Evolutionary conservation across 2,329 filamentous ascomycete species (phyloP).

Genomic region (Rhinocladiella mackenziei): DNA sequence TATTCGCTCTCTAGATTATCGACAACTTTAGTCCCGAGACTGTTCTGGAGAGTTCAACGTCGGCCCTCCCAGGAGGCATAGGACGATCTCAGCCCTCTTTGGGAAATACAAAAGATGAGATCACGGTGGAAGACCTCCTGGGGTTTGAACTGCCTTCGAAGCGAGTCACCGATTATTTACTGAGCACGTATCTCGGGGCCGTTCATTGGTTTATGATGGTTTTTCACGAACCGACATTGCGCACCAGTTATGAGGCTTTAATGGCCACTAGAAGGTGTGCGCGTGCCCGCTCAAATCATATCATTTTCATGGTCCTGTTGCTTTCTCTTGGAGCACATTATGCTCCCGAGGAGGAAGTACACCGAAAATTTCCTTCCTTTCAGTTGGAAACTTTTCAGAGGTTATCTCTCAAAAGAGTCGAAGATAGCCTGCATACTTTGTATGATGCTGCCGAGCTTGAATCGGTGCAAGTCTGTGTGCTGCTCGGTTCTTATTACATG

Average conservation of each 20-base stretch:
- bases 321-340: slow-evolving; percentile 42
- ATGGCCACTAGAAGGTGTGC: slow-evolving; percentile 36
- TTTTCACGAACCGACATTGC: slow-evolving; percentile 43
- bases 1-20: slow-evolving; percentile 29
- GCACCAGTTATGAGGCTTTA: slow-evolving; percentile 32
- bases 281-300: slow-evolving; percentile 36
- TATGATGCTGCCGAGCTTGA: slow-evolving; percentile 39
- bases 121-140: slow-evolving; percentile 28
- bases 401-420: slow-evolving; percentile 29
- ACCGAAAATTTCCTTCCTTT: slow-evolving; percentile 23
- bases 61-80: slow-evolving; percentile 18
- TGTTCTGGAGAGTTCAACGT: slow-evolving; percentile 18
- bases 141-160: slow-evolving; percentile 33
- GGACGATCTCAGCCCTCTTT: slow-evolving; percentile 25
- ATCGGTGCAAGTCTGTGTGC: slow-evolving; percentile 17
- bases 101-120: slow-evolving; percentile 34
- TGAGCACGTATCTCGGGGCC: slow-evolving; percentile 42
- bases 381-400: slow-evolving; percentile 20
- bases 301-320: slow-evolving; percentile 38
- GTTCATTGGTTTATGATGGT: slow-evolving; percentile 47
- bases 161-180: slow-evolving; percentile 32
- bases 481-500: slow-evolving; percentile 19
- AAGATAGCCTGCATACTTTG: slow-evolving; percentile 38
- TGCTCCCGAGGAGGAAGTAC: slow-evolving; percentile 26
- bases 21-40: slow-evolving; percentile 23